Conservation (phyloP, 306 rosid species). For the Ormosia semicastrata region DNA sequence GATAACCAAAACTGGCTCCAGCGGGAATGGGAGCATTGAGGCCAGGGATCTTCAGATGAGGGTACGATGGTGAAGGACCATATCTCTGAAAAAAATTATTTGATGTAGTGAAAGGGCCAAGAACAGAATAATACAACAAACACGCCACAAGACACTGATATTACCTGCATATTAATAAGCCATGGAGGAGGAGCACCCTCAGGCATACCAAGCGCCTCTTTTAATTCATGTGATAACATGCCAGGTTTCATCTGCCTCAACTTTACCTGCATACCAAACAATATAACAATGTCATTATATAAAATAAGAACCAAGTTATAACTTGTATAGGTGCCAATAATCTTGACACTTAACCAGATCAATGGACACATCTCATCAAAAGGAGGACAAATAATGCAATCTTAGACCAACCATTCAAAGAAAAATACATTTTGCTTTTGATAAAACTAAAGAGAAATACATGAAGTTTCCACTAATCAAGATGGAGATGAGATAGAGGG, state of each 20-base stretch:
- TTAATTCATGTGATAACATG: constrained; percentile 83
- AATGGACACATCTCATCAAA: background rate
- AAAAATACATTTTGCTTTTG: background rate
- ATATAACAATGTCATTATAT: background rate
- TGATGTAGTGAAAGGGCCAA: constrained; percentile 14
- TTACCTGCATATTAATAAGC: constrained; percentile 99
- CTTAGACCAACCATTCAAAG: background rate
- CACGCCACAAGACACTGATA: constrained; percentile 14
- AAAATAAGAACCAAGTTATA: constrained; percentile 1
- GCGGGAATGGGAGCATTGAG: constrained; percentile 93
- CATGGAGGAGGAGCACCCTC: constrained; percentile 99
- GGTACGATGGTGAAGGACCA: constrained; percentile 99
- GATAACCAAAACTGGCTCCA: constrained; percentile 98
- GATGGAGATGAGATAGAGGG: background rate
- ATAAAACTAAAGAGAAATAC: background rate
- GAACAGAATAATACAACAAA: constrained; percentile 9
- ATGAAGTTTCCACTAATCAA: background rate
- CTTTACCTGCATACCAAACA: constrained; percentile 64
- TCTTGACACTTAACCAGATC: background rate
- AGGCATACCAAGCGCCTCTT: constrained; percentile 99
- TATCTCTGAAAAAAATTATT: constrained; percentile 60
- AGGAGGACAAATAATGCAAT: background rate
- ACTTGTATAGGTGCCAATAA: background rate
- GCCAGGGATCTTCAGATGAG: constrained; percentile 93
- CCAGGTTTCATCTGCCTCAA: constrained; percentile 99